Base-by-base conservation (phyloP, 352 stramenopile genomes). In the Albugo candida region DNA sequence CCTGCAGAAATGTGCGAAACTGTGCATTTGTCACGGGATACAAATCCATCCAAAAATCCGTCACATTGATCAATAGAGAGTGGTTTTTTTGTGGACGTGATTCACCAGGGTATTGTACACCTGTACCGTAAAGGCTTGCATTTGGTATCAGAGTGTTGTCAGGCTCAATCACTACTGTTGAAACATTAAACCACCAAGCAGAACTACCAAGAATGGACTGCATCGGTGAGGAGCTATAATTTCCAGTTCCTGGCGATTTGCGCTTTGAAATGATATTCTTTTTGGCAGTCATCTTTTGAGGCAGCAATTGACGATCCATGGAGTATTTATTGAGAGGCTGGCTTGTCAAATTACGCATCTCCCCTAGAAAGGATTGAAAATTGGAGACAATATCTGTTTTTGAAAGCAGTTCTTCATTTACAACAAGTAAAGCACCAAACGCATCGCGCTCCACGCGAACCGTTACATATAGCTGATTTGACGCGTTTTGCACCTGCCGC, bases 101-200 rank as follows among this genome's bases (percentile, higher is more conserved):
- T 40, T 92, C 76, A 76, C 79, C 89, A 6, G 76, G 76, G 45
- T 89, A 92, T 51, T 89, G 79, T 41, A 92, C 77, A 13, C 77
- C 79, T 0, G 63, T 67, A 19, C 77, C 77, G 24, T 70, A 83
- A 17, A 73, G 41, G 20, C 49, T 45, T 16, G 46, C 51, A 14
- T 60, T 72, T 1, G 77, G 77, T 0, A 75, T 91, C 77, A 74
- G 87, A 21, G 55, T 53, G 2, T 49, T 45, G 3, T 86, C 77
- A 12, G 77, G 77, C 41, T 91, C 77, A 41, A 91, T 84, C 52
- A 86, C 70, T 39, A 91, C 72, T 31, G 70, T 72, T 34, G 58
- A 73, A 20, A 84, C 74, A 39, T 82, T 84, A 52, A 91, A 91
- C 66, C 66, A 83, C 77, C 77, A 91, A 34, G 60, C 61, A 5